Evolutionary conservation across 768 basidiomycete genomes (phyloP), one percentile per base, ranked within the genome.

Genomic region (Hericium coralloides): DNA sequence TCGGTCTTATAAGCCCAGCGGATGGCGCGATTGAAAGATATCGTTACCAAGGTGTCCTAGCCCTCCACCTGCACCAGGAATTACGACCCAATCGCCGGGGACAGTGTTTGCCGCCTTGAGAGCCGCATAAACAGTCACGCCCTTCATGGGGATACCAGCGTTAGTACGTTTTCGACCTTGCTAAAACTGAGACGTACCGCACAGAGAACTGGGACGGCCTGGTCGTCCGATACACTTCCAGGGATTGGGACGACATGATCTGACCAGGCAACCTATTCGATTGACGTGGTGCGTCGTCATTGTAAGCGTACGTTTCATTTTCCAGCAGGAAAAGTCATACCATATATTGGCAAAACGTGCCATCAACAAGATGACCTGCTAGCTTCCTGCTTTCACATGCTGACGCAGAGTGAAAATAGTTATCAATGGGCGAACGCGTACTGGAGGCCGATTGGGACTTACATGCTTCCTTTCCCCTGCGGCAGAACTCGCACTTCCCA

Each of bases 211-310:
- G 79, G 65, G 0, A 75, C 72, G 6, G 78, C 79, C 7, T 67
- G 63, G 12, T 71, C 72, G 39, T 77, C 64, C 47, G 70, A 65
- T 23, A 80, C 60, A 1, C 63, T 63, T 1, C 74, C 64, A 15
- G 80, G 79, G 49, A 81, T 74, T 0, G 69, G 72, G 4, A 77
- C 79, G 45, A 80, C 68, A 55, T 78, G 72, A 53, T 65, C 55
- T 3, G 70, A 66, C 67, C 66, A 76, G 2, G 67, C 64, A 17
- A 73, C 58, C 70, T 69, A 31, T 31, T 2, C 31, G 6, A 31
- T 31, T 31, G 10, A 31, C 7, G 31, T 31, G 7, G 31, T 31
- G 7, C 10, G 31, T 31, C 31, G 8, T 9, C 31, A 31, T 8
- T 9, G 31, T 31, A 9, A 31, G 31, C 8, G 10, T 9, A 31